Base-by-base conservation (phyloP, 1,284 basidiomycete genomes). In the Gomphus sp. region DNA sequence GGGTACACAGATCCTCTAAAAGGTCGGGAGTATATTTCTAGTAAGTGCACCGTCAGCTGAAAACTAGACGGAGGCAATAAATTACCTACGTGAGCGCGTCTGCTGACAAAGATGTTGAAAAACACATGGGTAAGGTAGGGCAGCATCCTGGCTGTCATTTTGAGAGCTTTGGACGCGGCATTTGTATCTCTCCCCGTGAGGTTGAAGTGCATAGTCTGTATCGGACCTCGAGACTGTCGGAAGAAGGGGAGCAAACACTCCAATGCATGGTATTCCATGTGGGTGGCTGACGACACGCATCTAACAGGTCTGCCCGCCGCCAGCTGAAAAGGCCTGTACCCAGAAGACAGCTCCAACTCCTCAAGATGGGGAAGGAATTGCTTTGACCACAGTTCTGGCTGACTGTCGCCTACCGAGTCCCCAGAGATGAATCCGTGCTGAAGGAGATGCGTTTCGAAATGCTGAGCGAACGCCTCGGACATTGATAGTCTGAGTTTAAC, bases 71-170 rank as follows among this genome's bases (percentile, higher is more conserved):
- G 33, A 12, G 22, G 44, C 31, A 59, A 54, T 22, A 18, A 34
- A 18, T 22, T 9, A 59, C 58, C 48, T 59, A 59, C 58, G 14
- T 53, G 31, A 7, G 44, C 33, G 18, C 58, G 58, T 54, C 53
- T 59, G 33, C 51, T 55, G 7, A 59, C 58, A 49, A 59, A 59
- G 22, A 59, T 25, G 36, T 59, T 59, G 58, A 59, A 59, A 39
- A 59, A 59, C 16, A 55, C 58, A 39, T 59, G 43, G 9, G 52
- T 54, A 14, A 59, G 51, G 34, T 52, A 55, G 12, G 58, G 58
- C 10, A 59, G 45, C 36, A 55, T 59, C n/a, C 51, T 28, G 10
- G 58, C 41, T 33, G 50, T 49, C 22, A 59, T 18, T 22, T 22
- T 53, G 28, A 59, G 52, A 11, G 47, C 44, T 12, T 54, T 37